These are phyloP conservation scores for Capsicum chinense DNA, from an alignment of 257 asterid species.

Conservation along the genomic window DNA sequence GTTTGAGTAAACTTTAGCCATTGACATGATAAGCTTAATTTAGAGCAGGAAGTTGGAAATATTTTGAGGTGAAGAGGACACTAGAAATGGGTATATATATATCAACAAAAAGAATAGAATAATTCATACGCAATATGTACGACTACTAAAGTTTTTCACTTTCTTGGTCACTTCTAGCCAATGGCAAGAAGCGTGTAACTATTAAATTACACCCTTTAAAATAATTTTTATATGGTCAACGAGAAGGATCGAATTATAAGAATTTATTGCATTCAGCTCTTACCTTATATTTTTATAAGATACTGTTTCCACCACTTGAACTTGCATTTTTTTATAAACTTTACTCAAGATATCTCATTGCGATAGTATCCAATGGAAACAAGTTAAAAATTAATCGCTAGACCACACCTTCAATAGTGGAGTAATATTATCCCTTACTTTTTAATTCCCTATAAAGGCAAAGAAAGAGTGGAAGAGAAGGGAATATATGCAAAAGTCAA, in stretches of 20 bases:
- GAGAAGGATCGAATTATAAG: too few species aligned
- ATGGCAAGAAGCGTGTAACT: neutral
- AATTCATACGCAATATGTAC: neutral
- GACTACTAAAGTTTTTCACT: neutral
- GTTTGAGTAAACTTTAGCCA: conserved; percentile 70
- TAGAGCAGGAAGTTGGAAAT: neutral
- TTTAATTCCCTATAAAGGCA: neutral
- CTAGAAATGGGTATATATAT: neutral
- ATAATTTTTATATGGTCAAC: neutral
- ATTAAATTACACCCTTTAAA: neutral
- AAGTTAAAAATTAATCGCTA: neutral
- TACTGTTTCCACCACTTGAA: too few species aligned
- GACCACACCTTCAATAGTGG: neutral
- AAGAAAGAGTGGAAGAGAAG: neutral
- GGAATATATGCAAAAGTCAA: conserved; percentile 2
- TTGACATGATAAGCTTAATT: conserved; percentile 24
- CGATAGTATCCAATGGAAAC: neutral
- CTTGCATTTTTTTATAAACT: too few species aligned
- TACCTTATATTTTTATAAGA: too few species aligned
- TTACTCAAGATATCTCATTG: too few species aligned
- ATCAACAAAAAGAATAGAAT: neutral
- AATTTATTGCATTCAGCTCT: too few species aligned
- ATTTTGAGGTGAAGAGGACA: neutral
- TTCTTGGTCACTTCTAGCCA: neutral
- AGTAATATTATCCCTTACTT: neutral